Evolutionary conservation across 2,329 filamentous ascomycete species (phyloP).

Genomic region (Hyphodiscus sp.): DNA sequence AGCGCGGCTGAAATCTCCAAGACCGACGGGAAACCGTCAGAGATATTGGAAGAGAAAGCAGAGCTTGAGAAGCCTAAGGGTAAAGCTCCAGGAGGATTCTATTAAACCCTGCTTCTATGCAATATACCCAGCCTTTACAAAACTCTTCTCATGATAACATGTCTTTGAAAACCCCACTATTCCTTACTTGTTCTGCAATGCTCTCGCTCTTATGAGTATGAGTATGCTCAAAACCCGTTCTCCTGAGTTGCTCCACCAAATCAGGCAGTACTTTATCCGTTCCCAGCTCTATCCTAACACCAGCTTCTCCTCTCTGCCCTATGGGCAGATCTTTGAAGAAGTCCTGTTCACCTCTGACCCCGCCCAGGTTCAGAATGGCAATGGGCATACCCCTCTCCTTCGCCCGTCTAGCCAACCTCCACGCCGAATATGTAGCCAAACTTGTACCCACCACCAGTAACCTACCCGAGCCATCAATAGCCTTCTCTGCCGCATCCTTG

Average conservation of each 20-base stretch:
- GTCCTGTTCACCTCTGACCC: constrained; percentile 69
- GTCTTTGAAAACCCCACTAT: constrained; percentile 45
- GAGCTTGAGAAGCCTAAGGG: constrained; percentile 15
- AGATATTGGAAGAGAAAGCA: constrained; percentile 7
- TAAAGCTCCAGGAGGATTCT: constrained; percentile 28
- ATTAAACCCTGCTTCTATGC: constrained; percentile 11
- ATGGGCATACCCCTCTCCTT: constrained; percentile 79
- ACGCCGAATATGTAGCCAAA: constrained; percentile 91
- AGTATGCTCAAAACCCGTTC: constrained; percentile 22
- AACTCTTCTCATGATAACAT: constrained; percentile 45
- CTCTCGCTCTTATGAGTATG: constrained; percentile 23
- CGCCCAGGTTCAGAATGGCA: constrained; percentile 82
- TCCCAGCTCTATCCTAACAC: constrained; percentile 50
- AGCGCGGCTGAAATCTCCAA: not conserved
- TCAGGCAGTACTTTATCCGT: constrained; percentile 52
- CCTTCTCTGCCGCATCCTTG: constrained; percentile 70
- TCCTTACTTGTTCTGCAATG: constrained; percentile 15
- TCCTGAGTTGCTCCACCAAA: constrained; percentile 44
- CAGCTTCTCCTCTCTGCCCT: constrained; percentile 43
- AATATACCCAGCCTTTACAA: constrained; percentile 20
- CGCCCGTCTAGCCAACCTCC: constrained; percentile 79
- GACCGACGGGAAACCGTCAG: not conserved
- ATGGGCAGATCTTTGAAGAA: constrained; percentile 57
- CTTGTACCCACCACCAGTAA: constrained; percentile 82
- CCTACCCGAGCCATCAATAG: constrained; percentile 68